phyloP scores from a whole-genome alignment of 2,329 filamentous ascomycete species.

The Parascedosporium putredinis region DNA sequence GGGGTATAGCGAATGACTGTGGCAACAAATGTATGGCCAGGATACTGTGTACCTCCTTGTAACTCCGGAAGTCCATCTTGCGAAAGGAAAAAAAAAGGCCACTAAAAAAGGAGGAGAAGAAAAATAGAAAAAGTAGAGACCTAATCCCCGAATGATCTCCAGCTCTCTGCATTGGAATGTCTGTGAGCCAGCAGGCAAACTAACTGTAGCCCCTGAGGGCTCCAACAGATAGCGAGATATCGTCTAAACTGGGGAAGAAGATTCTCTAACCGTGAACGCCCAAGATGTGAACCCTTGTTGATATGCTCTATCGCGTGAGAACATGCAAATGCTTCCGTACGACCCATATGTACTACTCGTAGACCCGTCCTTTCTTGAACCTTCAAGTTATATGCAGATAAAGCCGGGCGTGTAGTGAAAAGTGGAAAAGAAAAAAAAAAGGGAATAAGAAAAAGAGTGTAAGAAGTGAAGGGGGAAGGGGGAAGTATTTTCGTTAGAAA shows the following conservation, averaged over 20 bases:
- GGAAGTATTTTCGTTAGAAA: background rate
- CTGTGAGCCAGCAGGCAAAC: background rate
- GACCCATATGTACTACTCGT: background rate
- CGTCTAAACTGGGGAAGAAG: background rate
- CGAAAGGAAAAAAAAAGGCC: background rate
- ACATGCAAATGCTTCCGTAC: background rate
- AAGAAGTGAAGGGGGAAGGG: background rate
- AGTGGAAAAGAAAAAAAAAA: background rate
- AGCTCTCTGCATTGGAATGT: background rate
- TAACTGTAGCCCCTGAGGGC: background rate
- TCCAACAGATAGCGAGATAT: background rate
- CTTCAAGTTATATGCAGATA: background rate
- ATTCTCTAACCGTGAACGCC: background rate
- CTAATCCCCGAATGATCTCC: background rate
- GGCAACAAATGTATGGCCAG: background rate
- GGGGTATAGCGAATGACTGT: constrained; percentile 3
- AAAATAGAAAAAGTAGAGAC: background rate
- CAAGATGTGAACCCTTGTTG: background rate
- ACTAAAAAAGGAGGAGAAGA: background rate
- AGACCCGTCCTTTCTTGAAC: background rate
- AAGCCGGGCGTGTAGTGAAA: background rate
- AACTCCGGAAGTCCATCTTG: background rate
- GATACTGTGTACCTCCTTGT: background rate
- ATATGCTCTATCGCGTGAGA: background rate
- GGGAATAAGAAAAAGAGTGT: background rate